phyloP scores from a whole-genome alignment of 441 rosid genomes.

The Iberis amara region DNA sequence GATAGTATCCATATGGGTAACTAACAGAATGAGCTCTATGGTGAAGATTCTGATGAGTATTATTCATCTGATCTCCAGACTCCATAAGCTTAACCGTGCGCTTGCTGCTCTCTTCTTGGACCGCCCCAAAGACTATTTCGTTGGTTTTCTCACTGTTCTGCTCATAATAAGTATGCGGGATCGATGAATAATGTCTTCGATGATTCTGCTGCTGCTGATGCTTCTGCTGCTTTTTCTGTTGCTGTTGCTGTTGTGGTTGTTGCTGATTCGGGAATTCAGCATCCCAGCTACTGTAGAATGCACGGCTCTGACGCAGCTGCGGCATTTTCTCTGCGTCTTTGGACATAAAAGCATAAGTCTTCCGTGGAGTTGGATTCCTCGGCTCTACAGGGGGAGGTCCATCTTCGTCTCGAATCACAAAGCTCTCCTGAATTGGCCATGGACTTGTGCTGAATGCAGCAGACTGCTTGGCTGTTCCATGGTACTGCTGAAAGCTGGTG shows the following conservation, averaged over 20 bases:
- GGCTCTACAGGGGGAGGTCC: conserved; percentile 81
- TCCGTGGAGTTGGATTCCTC: conserved; percentile 73
- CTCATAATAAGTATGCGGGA: conserved; percentile 71
- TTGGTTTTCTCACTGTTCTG: conserved; percentile 66
- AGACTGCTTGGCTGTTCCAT: conserved; percentile 18
- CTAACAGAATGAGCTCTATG: conserved; percentile 37
- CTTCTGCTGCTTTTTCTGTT: conserved; percentile 44
- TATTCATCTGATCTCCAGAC: conserved; percentile 39
- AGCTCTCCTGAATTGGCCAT: conserved; percentile 95
- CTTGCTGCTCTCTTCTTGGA: conserved; percentile 59
- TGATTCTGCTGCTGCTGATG: conserved; percentile 55
- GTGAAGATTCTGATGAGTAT: conserved; percentile 46
- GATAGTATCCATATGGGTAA: conserved; percentile 46
- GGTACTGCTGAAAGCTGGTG: conserved; percentile 17
- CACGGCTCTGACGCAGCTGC: conserved; percentile 77
- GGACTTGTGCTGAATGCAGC: conserved; percentile 31
- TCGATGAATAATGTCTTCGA: conserved; percentile 59
- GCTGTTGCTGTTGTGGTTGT: conserved; percentile 45
- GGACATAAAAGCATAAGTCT: conserved; percentile 88
- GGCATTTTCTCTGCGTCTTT: conserved; percentile 83
- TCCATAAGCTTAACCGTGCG: conserved; percentile 43
- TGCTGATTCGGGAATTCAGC: conserved; percentile 55
- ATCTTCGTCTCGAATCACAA: conserved; percentile 77
- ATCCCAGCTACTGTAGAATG: conserved; percentile 68
- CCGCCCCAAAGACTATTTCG: conserved; percentile 82